These are phyloP conservation scores for Fusarium luffae DNA, from an alignment of 2,329 filamentous ascomycete genomes.

Conservation along the genomic window DNA sequence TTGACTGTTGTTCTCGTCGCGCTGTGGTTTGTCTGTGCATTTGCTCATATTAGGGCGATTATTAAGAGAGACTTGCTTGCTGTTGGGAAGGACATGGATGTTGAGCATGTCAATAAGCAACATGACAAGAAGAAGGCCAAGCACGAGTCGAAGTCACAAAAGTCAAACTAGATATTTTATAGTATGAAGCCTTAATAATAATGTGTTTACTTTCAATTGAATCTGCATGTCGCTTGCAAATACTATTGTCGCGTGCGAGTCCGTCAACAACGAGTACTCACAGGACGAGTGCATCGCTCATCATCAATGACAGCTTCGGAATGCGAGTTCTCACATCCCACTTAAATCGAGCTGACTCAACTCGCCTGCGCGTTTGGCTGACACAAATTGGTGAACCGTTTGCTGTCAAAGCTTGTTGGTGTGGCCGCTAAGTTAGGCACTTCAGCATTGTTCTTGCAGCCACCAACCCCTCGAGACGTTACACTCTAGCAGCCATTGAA, in stretches of 20 bases:
- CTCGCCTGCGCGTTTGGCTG: too few species aligned
- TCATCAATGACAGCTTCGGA: background rate
- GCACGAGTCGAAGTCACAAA: background rate
- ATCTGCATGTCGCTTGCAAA: background rate
- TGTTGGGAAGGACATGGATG: constrained; percentile 18
- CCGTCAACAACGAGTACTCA: background rate
- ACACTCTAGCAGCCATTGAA: background rate
- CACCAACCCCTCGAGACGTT: background rate
- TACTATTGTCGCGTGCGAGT: background rate
- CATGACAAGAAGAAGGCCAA: constrained; percentile 8
- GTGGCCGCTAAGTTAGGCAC: background rate
- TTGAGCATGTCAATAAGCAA: constrained; percentile 6
- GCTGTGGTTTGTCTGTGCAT: constrained; percentile 10
- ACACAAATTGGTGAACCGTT: background rate
- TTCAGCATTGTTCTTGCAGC: background rate
- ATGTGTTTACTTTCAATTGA: background rate
- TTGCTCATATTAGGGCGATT: background rate
- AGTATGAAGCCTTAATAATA: background rate
- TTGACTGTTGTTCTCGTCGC: constrained; percentile 4
- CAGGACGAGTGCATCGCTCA: background rate
- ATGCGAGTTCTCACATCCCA: too few species aligned
- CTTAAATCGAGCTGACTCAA: too few species aligned
- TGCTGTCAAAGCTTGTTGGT: background rate
- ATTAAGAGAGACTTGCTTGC: constrained; percentile 4
- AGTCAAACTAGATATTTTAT: background rate